These are phyloP conservation scores for Mercurialis annua DNA, from an alignment of 345 rosid genomes.

Conservation along the genomic window DNA sequence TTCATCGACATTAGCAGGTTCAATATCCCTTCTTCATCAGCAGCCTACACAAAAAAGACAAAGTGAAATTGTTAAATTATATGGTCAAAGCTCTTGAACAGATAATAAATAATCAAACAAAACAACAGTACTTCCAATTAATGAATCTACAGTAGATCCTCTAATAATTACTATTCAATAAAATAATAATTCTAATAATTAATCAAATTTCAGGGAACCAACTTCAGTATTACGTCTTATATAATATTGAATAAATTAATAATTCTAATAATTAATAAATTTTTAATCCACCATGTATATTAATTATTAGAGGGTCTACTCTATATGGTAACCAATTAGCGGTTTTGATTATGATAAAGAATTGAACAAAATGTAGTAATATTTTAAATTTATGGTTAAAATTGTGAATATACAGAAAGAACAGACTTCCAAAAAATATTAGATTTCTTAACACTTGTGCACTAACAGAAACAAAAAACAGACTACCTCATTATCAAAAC, in stretches of 20 bases:
- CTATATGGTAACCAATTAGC: too few species aligned
- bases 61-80: constrained; percentile 1
- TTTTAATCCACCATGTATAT: too few species aligned
- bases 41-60: constrained; percentile 43
- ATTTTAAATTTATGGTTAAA: neutral
- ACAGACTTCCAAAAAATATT: neutral
- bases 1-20: constrained; percentile 49
- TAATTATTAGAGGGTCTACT: too few species aligned
- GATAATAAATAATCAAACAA: neutral
- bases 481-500: constrained; percentile 59
- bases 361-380: neutral
- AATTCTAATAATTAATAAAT: too few species aligned
- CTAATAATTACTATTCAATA: too few species aligned
- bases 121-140: neutral
- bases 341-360: too few species aligned
- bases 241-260: too few species aligned
- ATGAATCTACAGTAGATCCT: too few species aligned
- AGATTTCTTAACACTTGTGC: neutral
- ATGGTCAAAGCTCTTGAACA: neutral
- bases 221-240: too few species aligned
- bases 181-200: too few species aligned
- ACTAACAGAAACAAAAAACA: neutral
- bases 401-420: neutral
- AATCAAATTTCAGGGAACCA: too few species aligned
- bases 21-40: constrained; percentile 57